Conservation (phyloP, 1,284 basidiomycete species). For the Athelia psychrophila region DNA sequence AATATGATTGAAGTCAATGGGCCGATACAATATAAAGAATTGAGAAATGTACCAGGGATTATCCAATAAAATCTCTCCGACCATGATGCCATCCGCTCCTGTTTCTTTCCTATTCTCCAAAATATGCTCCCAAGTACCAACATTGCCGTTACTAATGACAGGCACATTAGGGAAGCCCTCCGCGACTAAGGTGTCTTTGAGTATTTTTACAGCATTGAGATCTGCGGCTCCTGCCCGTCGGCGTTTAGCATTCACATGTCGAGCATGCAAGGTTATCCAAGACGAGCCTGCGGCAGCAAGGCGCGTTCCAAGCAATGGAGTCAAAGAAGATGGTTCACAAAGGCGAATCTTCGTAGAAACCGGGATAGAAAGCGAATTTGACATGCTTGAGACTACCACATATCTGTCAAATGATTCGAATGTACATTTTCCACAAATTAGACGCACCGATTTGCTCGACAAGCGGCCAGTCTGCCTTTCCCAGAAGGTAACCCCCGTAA, state of each 20-base stretch:
- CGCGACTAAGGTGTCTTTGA: conserved; percentile 42
- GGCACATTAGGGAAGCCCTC: conserved; percentile 37
- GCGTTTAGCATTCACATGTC: conserved; percentile 63
- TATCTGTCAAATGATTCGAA: conserved; percentile 2
- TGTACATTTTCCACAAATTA: background rate
- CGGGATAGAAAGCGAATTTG: conserved; percentile 55
- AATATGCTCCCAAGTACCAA: conserved; percentile 56
- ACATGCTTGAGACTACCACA: conserved; percentile 53
- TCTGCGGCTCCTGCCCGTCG: conserved; percentile 69
- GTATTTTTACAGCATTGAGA: conserved; percentile 50
- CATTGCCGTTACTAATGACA: conserved; percentile 77
- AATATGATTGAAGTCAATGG: background rate
- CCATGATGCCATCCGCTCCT: conserved; percentile 74
- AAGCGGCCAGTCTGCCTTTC: conserved; percentile 67
- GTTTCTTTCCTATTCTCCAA: conserved; percentile 50
- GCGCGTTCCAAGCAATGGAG: conserved; percentile 50
- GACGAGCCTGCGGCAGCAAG: conserved; percentile 61
- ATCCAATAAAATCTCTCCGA: conserved; percentile 67
- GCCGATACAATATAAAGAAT: conserved; percentile 1
- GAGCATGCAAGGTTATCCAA: conserved; percentile 70
- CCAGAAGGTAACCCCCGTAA: conserved; percentile 71
- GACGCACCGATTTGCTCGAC: conserved; percentile 56
- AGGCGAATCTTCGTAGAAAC: conserved; percentile 64
- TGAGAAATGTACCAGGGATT: conserved; percentile 55
- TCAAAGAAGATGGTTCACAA: conserved; percentile 53